These are phyloP conservation scores for Dictyostelium gargantuum DNA, from an alignment of 208 protist genomes.

Conservation along the genomic window DNA sequence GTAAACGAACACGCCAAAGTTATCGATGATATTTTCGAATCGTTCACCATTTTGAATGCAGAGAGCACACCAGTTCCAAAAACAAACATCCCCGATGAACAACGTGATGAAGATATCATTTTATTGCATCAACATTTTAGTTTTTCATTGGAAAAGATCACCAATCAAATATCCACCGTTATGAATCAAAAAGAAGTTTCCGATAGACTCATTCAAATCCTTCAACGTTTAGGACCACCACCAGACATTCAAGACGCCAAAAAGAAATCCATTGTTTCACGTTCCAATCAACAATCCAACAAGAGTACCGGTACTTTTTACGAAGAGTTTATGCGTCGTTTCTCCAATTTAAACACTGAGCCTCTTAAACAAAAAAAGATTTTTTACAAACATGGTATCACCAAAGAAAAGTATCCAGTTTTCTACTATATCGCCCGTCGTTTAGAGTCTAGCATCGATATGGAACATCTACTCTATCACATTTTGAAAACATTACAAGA, in stretches of 20 bases:
- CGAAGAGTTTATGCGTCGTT: constrained; percentile 66
- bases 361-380: constrained; percentile 60
- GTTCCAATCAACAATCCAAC: not conserved
- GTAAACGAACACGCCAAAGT: constrained; percentile 58
- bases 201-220: constrained; percentile 11
- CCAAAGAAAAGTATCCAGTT: constrained; percentile 67
- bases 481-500: constrained; percentile 74
- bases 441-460: constrained; percentile 31
- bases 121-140: constrained; percentile 55
- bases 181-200: constrained; percentile 21
- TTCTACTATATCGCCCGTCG: constrained; percentile 76
- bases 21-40: constrained; percentile 56
- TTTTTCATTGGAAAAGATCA: constrained; percentile 59
- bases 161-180: not conserved
- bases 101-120: constrained; percentile 65
- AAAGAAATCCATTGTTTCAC: not conserved
- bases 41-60: constrained; percentile 36
- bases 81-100: constrained; percentile 21
- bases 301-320: not conserved
- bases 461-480: constrained; percentile 67
- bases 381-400: constrained; percentile 69
- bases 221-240: constrained; percentile 69
- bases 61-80: not conserved
- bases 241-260: not conserved
- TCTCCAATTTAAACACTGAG: not conserved